phyloP scores from a whole-genome alignment of 1,284 basidiomycete species.

The Austroboletus niveus region DNA sequence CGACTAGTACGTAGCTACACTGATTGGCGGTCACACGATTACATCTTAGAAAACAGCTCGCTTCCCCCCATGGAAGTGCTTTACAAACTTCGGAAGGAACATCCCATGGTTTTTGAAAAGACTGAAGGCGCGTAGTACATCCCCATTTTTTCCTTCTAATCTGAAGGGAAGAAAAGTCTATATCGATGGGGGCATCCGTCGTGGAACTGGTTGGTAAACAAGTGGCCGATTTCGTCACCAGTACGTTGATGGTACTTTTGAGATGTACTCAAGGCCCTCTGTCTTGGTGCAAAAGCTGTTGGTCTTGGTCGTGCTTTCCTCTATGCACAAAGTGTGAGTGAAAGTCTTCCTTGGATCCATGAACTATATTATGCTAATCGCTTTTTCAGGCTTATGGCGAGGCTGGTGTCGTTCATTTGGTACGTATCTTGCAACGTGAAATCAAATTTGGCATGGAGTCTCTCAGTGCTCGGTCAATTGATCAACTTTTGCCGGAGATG shows the following conservation, averaged over 20 bases:
- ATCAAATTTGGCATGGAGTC: constrained; percentile 79
- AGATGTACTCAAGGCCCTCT: constrained; percentile 90
- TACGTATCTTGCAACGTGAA: constrained; percentile 77
- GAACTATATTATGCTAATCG: constrained; percentile 3
- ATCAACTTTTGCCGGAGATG: constrained; percentile 79
- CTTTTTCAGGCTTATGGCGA: constrained; percentile 71
- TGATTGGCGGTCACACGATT: not conserved
- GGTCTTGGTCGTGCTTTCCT: constrained; percentile 89
- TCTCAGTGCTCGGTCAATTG: constrained; percentile 70
- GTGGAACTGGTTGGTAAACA: constrained; percentile 67
- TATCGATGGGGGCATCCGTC: constrained; percentile 83
- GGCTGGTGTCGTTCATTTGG: constrained; percentile 74
- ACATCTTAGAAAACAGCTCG: constrained; percentile 40
- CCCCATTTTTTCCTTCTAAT: not conserved
- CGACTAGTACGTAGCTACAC: constrained; percentile 57
- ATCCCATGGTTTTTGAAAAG: constrained; percentile 75
- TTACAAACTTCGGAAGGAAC: constrained; percentile 65
- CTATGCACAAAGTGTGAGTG: constrained; percentile 81
- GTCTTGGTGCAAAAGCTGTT: constrained; percentile 86
- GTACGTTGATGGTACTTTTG: not conserved
- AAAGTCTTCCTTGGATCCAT: constrained; percentile 1
- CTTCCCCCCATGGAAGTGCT: constrained; percentile 76
- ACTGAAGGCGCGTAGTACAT: constrained; percentile 51
- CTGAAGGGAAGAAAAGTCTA: constrained; percentile 53
- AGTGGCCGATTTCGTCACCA: not conserved